Percentiles rank a stretch among this genome's conserved stretches.
Conservation (phyloP, 163 green algal species). For the Coccomyxa subellipsoidea region DNA sequence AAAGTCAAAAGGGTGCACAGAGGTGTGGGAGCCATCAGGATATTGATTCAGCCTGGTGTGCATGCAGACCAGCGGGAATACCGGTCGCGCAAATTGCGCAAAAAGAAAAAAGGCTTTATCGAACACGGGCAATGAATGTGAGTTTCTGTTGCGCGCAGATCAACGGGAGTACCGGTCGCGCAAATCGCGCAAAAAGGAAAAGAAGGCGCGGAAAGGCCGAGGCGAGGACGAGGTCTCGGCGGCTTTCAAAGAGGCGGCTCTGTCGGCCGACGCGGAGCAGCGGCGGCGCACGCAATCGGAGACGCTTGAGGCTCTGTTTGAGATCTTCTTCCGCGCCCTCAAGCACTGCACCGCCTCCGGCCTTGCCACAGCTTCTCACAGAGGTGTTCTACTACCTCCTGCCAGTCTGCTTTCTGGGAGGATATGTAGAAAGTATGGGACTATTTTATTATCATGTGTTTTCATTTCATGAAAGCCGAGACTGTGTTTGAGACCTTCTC, state of each 20-base stretch:
- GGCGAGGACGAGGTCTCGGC: conserved; percentile 55
- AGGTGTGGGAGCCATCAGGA: no score
- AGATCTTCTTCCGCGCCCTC: conserved; percentile 87
- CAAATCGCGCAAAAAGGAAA: conserved; percentile 42
- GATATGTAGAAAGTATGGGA: no score
- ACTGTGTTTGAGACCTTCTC: no score
- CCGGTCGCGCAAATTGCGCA: no score
- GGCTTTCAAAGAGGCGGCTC: conserved; percentile 67
- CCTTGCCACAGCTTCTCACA: neutral
- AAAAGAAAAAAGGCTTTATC: no score
- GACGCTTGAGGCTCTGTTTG: conserved; percentile 74
- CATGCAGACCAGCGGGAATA: no score
- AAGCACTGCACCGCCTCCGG: conserved; percentile 63
- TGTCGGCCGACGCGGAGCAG: conserved; percentile 37
- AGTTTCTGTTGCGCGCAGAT: neutral
- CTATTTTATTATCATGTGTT: no score
- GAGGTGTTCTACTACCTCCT: neutral
- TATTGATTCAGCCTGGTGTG: no score
- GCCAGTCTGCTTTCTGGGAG: neutral
- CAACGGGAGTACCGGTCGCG: conserved; percentile 22
- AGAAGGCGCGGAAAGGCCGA: neutral
- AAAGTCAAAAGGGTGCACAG: no score
- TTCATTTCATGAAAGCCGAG: no score
- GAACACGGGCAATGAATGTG: no score
- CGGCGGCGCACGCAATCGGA: conserved; percentile 39